A percentile compares a stretch with the other conserved stretches of the same genome.
Conservation (phyloP, 768 basidiomycete species). For the Pleurotus giganteus region DNA sequence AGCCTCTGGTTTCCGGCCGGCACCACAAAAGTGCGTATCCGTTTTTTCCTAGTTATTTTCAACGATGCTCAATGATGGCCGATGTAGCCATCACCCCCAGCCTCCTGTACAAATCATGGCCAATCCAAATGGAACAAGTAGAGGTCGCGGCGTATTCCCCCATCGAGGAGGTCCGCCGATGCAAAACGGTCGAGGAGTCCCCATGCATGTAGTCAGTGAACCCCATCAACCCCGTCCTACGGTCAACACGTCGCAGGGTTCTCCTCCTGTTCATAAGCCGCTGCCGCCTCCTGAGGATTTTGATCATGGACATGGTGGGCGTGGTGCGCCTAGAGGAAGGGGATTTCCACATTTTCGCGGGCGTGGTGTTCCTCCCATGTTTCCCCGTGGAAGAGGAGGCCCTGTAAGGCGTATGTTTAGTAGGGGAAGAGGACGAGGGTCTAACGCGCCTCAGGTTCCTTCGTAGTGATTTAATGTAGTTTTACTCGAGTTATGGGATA, state of each 20-base stretch:
- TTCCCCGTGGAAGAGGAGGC: background rate
- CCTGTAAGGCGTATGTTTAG: background rate
- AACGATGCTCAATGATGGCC: slow-evolving; percentile 8
- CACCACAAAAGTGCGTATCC: slow-evolving; percentile 34
- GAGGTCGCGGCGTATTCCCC: slow-evolving; percentile 28
- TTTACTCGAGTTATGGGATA: no score
- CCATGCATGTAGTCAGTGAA: slow-evolving; percentile 4
- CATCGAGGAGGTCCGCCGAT: slow-evolving; percentile 32
- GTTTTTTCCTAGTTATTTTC: background rate
- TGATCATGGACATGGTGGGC: slow-evolving; percentile 4
- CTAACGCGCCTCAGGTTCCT: background rate
- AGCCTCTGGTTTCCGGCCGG: slow-evolving; percentile 66
- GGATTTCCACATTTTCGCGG: background rate
- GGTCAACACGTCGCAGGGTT: background rate
- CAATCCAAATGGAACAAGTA: slow-evolving; percentile 59
- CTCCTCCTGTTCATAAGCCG: slow-evolving; percentile 8
- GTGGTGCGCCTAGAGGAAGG: slow-evolving; percentile 1
- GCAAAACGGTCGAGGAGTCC: background rate
- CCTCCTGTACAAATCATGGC: slow-evolving; percentile 67
- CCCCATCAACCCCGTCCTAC: background rate
- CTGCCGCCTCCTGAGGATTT: slow-evolving; percentile 12
- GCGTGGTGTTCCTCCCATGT: background rate
- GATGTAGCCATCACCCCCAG: slow-evolving; percentile 20
- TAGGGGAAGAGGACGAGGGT: background rate
- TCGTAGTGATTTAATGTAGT: background rate